Evolutionary conservation across 1,139 yeast genomes (phyloP).

Genomic region (Debaryomyces singareniensis): DNA sequence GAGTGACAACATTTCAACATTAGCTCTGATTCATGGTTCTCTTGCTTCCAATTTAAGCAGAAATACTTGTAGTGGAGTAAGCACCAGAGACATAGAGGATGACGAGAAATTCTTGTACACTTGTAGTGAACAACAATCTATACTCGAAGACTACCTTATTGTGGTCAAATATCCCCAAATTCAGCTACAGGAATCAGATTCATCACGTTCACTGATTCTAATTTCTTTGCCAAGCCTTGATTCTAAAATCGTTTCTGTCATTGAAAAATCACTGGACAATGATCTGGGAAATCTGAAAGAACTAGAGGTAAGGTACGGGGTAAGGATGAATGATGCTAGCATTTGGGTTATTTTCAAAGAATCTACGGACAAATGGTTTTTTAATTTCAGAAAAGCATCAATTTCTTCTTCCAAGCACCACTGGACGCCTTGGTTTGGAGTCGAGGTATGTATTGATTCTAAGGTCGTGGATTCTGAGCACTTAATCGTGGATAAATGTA

Average conservation of each 20-base stretch:
- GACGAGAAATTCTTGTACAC: conserved; percentile 43
- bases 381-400: conserved; percentile 17
- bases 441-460: conserved; percentile 35
- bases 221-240: conserved; percentile 35
- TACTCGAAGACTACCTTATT: conserved; percentile 58
- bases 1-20: too few species aligned
- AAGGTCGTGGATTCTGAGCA: conserved; percentile 30
- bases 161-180: conserved; percentile 83
- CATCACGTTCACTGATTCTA: conserved; percentile 55
- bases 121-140: conserved; percentile 33
- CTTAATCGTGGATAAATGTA: conserved; percentile 32
- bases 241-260: conserved; percentile 32
- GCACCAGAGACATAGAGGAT: too few species aligned
- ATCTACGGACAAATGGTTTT: conserved; percentile 11
- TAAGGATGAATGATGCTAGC: conserved; percentile 31
- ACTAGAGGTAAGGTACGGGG: conserved; percentile 33
- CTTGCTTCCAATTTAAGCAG: too few species aligned
- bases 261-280: conserved; percentile 19
- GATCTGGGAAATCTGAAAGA: conserved; percentile 18
- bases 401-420: conserved; percentile 31
- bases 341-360: conserved; percentile 33
- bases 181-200: conserved; percentile 64
- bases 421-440: conserved; percentile 48
- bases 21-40: too few species aligned
- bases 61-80: too few species aligned